Percentiles rank a stretch among this genome's conserved stretches.
Evolutionary conservation across 2,329 filamentous ascomycete species (phyloP).

Genomic region (Fusarium metavorans): DNA sequence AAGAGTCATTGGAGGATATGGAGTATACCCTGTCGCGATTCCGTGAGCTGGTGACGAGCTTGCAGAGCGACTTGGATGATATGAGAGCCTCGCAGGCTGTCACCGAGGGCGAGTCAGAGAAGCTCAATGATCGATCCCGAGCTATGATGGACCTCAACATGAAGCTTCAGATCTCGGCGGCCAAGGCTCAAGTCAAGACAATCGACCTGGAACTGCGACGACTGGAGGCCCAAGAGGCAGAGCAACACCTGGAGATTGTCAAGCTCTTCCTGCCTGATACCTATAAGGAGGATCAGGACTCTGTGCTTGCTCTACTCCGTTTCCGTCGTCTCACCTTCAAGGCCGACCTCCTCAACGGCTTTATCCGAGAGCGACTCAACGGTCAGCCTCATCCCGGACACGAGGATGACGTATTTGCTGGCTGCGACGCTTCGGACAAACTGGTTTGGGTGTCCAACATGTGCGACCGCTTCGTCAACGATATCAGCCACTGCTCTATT

Average conservation of each 20-base stretch:
- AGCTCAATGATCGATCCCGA: conserved; percentile 87
- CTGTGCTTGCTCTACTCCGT: conserved; percentile 86
- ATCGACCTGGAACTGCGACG: conserved; percentile 91
- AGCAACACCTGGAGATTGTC: conserved; percentile 89
- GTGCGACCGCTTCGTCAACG: conserved; percentile 85
- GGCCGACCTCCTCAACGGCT: conserved; percentile 79
- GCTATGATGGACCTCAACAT: conserved; percentile 98
- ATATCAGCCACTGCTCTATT: conserved; percentile 81
- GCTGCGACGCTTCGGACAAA: conserved; percentile 86
- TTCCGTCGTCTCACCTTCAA: conserved; percentile 94
- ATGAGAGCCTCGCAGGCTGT: conserved; percentile 93
- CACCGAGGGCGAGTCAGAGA: conserved; percentile 91
- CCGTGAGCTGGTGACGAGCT: conserved; percentile 85
- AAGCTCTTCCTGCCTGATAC: conserved; percentile 89
- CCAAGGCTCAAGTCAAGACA: conserved; percentile 93
- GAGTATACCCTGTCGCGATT: conserved; percentile 92
- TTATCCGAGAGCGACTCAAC: conserved; percentile 82
- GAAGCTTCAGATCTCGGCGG: conserved; percentile 89
- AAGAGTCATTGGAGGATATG: conserved; percentile 84
- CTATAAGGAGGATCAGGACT: conserved; percentile 84
- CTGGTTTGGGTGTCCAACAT: conserved; percentile 85
- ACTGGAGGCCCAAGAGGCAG: conserved; percentile 88
- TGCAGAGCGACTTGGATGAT: conserved; percentile 90
- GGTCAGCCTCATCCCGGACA: conserved; percentile 75
- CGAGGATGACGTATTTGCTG: conserved; percentile 83